Conservation (phyloP, 352 stramenopile genomes). For the Globisporangium takayamanum region DNA sequence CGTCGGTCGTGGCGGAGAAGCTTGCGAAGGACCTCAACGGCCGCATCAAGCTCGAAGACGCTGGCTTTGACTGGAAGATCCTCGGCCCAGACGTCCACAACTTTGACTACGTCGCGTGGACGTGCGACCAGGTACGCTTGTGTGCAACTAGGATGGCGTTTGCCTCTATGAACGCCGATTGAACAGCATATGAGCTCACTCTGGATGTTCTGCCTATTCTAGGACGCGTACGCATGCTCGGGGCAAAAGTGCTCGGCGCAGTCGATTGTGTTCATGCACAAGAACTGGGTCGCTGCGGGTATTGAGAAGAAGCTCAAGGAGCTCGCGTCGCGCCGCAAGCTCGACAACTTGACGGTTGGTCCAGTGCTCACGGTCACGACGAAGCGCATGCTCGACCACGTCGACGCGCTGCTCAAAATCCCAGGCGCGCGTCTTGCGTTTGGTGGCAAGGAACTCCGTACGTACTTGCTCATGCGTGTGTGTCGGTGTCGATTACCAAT, state of each 20-base stretch:
- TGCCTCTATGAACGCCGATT: not conserved
- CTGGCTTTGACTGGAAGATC: conserved; percentile 99
- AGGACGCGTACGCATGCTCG: conserved; percentile 96
- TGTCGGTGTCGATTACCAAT: not conserved
- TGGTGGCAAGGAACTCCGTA: conserved; percentile 89
- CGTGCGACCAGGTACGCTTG: conserved; percentile 88
- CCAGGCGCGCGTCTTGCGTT: conserved; percentile 93
- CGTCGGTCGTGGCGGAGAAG: conserved; percentile 90
- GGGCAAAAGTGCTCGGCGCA: conserved; percentile 99
- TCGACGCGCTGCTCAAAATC: conserved; percentile 87
- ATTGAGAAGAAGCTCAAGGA: conserved; percentile 91
- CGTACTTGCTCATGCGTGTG: conserved; percentile 4
- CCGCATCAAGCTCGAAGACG: conserved; percentile 95
- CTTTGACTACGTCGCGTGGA: conserved; percentile 97
- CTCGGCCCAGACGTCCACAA: conserved; percentile 93
- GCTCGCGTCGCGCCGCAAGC: conserved; percentile 84
- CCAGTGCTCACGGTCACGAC: conserved; percentile 97
- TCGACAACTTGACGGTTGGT: conserved; percentile 95
- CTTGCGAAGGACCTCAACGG: conserved; percentile 89
- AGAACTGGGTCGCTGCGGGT: conserved; percentile 92
- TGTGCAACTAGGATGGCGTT: not conserved
- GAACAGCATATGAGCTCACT: not conserved
- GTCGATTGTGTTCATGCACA: conserved; percentile 98
- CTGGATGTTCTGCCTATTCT: not conserved
- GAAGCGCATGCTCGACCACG: conserved; percentile 93